Evolutionary conservation across 768 basidiomycete genomes (phyloP).

Genomic region (Leccinum boreale): DNA sequence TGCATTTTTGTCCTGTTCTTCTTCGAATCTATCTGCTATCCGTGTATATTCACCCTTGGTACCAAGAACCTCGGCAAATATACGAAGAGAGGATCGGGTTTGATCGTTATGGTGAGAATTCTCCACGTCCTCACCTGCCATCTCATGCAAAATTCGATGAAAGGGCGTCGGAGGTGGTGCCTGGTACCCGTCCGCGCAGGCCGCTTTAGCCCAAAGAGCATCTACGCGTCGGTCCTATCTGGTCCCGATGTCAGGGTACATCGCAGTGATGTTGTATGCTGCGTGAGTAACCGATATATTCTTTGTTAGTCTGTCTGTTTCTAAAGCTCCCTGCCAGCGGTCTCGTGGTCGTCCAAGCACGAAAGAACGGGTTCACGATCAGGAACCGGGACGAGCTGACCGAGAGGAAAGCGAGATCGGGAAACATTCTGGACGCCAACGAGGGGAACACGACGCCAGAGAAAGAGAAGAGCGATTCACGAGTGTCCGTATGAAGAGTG

Average conservation of each 20-base stretch:
- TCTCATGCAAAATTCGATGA: neutral
- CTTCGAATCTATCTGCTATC: conserved; percentile 75
- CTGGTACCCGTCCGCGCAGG: conserved; percentile 67
- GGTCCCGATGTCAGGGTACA: conserved; percentile 57
- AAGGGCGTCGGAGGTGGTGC: conserved; percentile 63
- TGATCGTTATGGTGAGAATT: conserved; percentile 56
- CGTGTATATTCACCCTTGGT: conserved; percentile 63
- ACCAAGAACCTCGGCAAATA: conserved; percentile 62
- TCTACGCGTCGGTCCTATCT: conserved; percentile 56
- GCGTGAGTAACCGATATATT: conserved; percentile 37
- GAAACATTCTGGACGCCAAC: neutral
- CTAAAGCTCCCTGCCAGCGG: conserved; percentile 36
- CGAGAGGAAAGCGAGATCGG: conserved; percentile 13
- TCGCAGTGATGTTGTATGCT: conserved; percentile 56
- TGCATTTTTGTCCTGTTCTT: conserved; percentile 67
- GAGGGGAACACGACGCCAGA: conserved; percentile 5
- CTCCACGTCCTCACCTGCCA: neutral
- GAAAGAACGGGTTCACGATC: conserved; percentile 48
- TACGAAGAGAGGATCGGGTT: conserved; percentile 58
- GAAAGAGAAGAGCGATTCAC: conserved; percentile 17
- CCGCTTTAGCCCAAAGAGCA: conserved; percentile 46
- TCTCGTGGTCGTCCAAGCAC: conserved; percentile 49
- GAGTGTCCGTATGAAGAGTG: conserved; percentile 10
- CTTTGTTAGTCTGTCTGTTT: neutral
- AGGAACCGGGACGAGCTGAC: conserved; percentile 44